These are phyloP conservation scores for Saccharomycopsis sp. DNA, from an alignment of 805 yeast genomes.

Conservation along the genomic window DNA sequence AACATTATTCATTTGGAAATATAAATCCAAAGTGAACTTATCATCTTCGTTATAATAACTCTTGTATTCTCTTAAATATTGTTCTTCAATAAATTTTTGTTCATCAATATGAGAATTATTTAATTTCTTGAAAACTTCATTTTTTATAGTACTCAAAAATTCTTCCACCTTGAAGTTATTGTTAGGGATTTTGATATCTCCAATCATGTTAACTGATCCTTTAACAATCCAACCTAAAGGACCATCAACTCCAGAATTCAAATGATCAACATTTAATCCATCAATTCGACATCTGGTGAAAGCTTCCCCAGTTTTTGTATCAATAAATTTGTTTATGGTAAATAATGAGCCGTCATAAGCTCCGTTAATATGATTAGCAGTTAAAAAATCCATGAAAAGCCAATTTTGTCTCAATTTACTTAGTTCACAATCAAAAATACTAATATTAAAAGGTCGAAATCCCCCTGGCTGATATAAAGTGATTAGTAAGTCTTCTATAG, in stretches of 20 bases:
- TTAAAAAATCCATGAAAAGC: slow-evolving; percentile 79
- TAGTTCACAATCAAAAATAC: slow-evolving; percentile 78
- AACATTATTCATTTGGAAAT: slow-evolving; percentile 72
- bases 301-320: slow-evolving; percentile 18
- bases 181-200: slow-evolving; percentile 78
- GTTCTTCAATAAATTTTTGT: neutral
- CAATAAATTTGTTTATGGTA: slow-evolving; percentile 56
- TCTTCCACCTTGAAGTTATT: slow-evolving; percentile 20
- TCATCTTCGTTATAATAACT: slow-evolving; percentile 27
- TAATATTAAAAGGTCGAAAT: slow-evolving; percentile 76
- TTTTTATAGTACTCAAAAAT: slow-evolving; percentile 19
- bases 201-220: slow-evolving; percentile 89
- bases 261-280: slow-evolving; percentile 74
- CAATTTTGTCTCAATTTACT: slow-evolving; percentile 81
- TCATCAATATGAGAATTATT: too few species aligned
- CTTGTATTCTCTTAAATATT: slow-evolving; percentile 14
- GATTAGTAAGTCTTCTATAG: slow-evolving; percentile 76
- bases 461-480: slow-evolving; percentile 73
- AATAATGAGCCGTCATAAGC: slow-evolving; percentile 88
- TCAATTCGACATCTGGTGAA: slow-evolving; percentile 66
- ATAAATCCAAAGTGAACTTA: slow-evolving; percentile 68
- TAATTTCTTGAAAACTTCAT: slow-evolving; percentile 25
- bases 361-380: slow-evolving; percentile 76
- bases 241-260: slow-evolving; percentile 83
- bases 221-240: slow-evolving; percentile 96